These are phyloP conservation scores for Bacidia rubella DNA, from an alignment of 495 filamentous ascomycete species.

Conservation along the genomic window DNA sequence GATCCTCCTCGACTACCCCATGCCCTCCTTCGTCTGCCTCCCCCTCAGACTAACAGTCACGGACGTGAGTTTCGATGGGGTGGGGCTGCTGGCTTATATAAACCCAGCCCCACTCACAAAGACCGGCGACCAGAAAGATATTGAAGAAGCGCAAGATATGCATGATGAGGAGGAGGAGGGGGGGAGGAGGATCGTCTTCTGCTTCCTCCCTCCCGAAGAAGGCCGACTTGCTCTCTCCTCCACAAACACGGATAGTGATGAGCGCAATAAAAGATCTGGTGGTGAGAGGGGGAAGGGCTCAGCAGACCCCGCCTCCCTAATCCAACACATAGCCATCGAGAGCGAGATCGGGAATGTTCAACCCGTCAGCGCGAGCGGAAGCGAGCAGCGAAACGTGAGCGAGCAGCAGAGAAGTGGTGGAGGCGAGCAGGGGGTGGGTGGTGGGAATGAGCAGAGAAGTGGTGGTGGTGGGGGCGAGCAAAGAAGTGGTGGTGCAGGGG, in stretches of 20 bases:
- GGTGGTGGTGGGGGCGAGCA: conserved; percentile 20
- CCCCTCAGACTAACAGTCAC: conserved; percentile 87
- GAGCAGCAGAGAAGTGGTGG: conserved; percentile 31
- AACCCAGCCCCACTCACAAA: conserved; percentile 41
- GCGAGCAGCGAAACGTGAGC: background rate
- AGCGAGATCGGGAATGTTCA: background rate
- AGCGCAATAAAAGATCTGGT: background rate
- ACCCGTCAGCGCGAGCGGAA: conserved; percentile 48
- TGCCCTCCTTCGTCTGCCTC: conserved; percentile 90
- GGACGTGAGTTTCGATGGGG: conserved; percentile 84
- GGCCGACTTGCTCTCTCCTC: conserved; percentile 18
- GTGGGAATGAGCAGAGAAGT: conserved; percentile 8
- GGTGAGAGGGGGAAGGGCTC: background rate
- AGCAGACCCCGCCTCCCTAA: no score
- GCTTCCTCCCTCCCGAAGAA: conserved; percentile 80
- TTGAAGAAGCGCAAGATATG: background rate
- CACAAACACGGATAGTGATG: background rate
- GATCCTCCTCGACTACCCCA: conserved; percentile 92
- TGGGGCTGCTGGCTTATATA: conserved; percentile 83
- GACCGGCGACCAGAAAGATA: background rate
- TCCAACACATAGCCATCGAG: background rate
- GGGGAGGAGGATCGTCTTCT: conserved; percentile 50
- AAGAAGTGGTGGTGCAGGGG: conserved; percentile 69
- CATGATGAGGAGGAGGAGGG: background rate
- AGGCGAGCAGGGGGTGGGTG: conserved; percentile 17